Evolutionary conservation across 331 rosid species (phyloP), one percentile per base, ranked within the genome.

Genomic region (Spiraea crenata): DNA sequence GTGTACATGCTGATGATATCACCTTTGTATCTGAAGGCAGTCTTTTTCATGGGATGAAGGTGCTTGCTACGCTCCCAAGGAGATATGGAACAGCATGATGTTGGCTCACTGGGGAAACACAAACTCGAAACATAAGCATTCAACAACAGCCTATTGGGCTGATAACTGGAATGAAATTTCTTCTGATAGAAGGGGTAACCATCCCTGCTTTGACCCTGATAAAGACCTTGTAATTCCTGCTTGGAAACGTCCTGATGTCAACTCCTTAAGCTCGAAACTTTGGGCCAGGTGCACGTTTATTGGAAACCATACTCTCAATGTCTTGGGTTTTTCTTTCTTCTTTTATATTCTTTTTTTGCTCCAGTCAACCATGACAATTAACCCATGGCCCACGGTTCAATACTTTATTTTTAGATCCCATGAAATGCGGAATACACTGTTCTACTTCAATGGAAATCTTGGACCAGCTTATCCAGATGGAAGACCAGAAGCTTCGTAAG

Each of bases 31-130:
- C 70, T 82, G 82, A 86, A 73, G 87, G 82, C 99, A 93, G 99
- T 93, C 76, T 64, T 93, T 91, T 83, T 85, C 99, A 58, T 93
- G 99, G 99, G 99, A 93, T 82, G 99, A 93, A 89, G 97, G 99
- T 76, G 97, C 99, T 70, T 93, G 99, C 88, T 93, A 89, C 83
- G 97, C 99, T 62, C 99, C 99, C 14, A 93, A 91, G 88, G 99
- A 93, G 84, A 93, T 93, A 84, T 90, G 99, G 99, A 86, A 76
- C 80, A 91, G 99, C 84, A 91, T 87, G 92, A 91, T 93, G 99
- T 74, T 93, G 84, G 96, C 89, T 71, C 99, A 93, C 79, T 93
- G 99, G 99, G 99, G 99, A 75, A 93, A 93, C 82, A 91, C 97
- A 66, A 93, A 93, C 69, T 62, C 91, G 13, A 93, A 93, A 79